Base-by-base conservation (phyloP, 1,284 basidiomycete species). In the Abortiporus biennis region DNA sequence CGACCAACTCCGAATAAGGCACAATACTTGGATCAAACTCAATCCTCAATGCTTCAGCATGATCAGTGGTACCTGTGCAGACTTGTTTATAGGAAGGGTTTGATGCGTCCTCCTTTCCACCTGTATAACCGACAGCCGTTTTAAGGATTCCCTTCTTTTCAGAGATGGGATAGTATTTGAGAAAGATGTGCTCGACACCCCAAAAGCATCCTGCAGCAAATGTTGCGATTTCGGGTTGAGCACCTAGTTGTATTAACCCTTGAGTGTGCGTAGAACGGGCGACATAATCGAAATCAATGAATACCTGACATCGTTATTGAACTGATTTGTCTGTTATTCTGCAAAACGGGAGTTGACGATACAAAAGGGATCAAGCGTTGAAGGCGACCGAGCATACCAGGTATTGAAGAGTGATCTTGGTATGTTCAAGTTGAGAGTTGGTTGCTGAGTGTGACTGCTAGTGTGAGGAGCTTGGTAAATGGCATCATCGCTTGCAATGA, bases 1-100 rank as follows among this genome's bases (percentile, higher is more conserved):
- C 84, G 35, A 93, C 86, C 36, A 96, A 76, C 58, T 93, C 84
- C 16, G 69, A 87, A 52, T 94, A 96, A 19, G 71, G 72, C 13
- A 95, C 80, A 29, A 85, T 66, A 24, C 65, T 68, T 1, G 86
- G 88, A 61, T 94, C 90, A 55, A 92, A 99, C 55, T 86, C 80
- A 49, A 98, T 78, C 58, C 78, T 78, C 44, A 92, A 66, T 1
- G 92, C 85, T 66, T 99, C 95, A 3, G 95, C 95, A 60, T 97
- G 92, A 31, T 85, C 78, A 1, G 95, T 97, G 13, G 65, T 54
- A 2, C 92, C 93, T 4, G 74, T 67, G 64, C 92, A 94, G 15
- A 97, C 93, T 32, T 80, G 67, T 38, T 69, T 64, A 62, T 97
- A 98, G 42, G 67, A 67, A 3, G 85, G 85, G 47, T 79, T 72